Percentiles rank a stretch among this genome's conserved stretches.
Evolutionary conservation across 352 stramenopile species (phyloP).

Genomic region (Pelagophyceae sp.): DNA sequence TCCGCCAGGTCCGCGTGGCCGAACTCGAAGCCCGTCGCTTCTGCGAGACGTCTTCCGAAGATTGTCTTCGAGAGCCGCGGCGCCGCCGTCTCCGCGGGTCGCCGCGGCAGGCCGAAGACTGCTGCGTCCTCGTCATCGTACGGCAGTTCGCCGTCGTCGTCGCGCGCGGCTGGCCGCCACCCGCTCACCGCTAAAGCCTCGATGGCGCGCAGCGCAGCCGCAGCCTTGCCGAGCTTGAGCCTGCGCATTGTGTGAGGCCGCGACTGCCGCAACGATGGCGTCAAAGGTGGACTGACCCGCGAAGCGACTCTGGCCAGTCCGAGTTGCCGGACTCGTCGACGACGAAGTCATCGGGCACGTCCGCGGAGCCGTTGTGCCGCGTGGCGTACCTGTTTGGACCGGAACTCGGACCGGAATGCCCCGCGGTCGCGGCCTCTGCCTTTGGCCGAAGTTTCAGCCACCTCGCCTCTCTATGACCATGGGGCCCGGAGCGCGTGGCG

Average conservation of each 20-base stretch:
- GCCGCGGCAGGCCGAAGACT: not conserved
- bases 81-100: not conserved
- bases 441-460: too few species aligned
- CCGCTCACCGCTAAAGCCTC: not conserved
- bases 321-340: not conserved
- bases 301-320: too few species aligned
- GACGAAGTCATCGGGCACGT: not conserved
- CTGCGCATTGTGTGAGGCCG: not conserved
- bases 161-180: not conserved
- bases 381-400: not conserved
- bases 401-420: too few species aligned
- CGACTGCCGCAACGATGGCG: too few species aligned
- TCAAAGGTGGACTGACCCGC: too few species aligned
- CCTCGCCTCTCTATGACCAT: too few species aligned
- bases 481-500: too few species aligned
- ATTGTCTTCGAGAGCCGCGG: not conserved
- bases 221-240: not conserved
- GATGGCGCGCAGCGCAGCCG: not conserved
- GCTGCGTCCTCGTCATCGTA: not conserved
- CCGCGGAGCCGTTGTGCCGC: not conserved
- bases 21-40: conserved; percentile 1
- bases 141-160: not conserved
- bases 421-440: too few species aligned
- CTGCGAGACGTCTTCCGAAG: not conserved
- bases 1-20: not conserved